These are phyloP conservation scores for Echium plantagineum DNA, from an alignment of 257 asterid species.

Conservation along the genomic window DNA sequence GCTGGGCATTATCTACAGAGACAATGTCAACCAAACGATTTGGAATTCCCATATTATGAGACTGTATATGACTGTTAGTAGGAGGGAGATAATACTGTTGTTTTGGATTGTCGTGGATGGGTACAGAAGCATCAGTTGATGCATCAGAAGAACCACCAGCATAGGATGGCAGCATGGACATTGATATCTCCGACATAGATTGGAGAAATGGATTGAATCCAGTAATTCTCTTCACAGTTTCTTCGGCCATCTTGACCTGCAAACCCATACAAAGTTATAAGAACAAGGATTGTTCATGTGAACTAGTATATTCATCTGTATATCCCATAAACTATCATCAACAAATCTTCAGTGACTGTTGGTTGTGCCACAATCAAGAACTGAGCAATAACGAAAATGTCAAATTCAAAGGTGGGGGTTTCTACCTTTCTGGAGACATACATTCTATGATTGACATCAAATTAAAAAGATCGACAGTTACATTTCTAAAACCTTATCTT, in stretches of 20 bases:
- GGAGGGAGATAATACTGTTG: slow-evolving; percentile 43
- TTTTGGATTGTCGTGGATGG: slow-evolving; percentile 44
- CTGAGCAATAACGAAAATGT: neutral
- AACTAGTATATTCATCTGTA: neutral
- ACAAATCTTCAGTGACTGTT: neutral
- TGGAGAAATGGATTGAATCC: slow-evolving; percentile 76
- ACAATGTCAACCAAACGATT: slow-evolving; percentile 31
- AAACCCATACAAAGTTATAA: slow-evolving; percentile 5
- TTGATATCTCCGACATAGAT: slow-evolving; percentile 67
- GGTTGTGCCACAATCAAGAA: neutral
- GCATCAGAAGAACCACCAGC: slow-evolving; percentile 47
- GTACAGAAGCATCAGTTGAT: slow-evolving; percentile 61
- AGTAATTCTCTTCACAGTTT: slow-evolving; percentile 74
- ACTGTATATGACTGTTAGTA: slow-evolving; percentile 24
- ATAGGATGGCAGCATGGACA: slow-evolving; percentile 50
- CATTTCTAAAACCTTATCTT: neutral
- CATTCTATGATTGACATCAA: neutral
- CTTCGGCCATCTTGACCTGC: slow-evolving; percentile 97
- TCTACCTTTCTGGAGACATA: neutral
- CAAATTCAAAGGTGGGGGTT: neutral
- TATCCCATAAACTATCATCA: neutral
- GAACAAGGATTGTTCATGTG: neutral
- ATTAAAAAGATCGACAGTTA: too few species aligned
- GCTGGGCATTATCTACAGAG: slow-evolving; percentile 24
- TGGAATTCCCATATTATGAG: slow-evolving; percentile 30